phyloP scores from a whole-genome alignment of 805 yeast genomes.

The Saccharomycopsis sp. region DNA sequence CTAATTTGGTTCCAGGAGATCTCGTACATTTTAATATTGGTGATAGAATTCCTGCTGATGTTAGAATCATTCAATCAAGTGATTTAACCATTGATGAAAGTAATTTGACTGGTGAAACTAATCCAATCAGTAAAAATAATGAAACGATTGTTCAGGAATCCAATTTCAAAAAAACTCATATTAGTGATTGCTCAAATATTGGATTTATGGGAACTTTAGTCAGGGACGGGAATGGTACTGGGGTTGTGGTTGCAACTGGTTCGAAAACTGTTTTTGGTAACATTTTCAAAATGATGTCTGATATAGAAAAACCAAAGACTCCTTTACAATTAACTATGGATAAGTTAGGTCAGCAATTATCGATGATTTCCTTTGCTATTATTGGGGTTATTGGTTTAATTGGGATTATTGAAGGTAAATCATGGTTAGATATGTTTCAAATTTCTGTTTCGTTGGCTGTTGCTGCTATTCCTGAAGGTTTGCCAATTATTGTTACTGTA shows the following conservation, averaged over 20 bases:
- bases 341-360: slow-evolving; percentile 82
- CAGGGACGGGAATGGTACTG: slow-evolving; percentile 90
- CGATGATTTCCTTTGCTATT: slow-evolving; percentile 71
- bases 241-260: slow-evolving; percentile 88
- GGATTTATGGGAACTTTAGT: slow-evolving; percentile 98
- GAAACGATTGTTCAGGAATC: slow-evolving; percentile 20
- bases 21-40: slow-evolving; percentile 83
- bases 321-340: slow-evolving; percentile 96
- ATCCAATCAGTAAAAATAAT: slow-evolving; percentile 63
- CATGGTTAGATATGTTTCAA: slow-evolving; percentile 97
- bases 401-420: slow-evolving; percentile 85
- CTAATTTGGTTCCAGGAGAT: slow-evolving; percentile 91
- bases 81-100: slow-evolving; percentile 86
- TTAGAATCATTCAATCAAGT: slow-evolving; percentile 67
- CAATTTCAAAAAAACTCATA: slow-evolving; percentile 18
- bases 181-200: slow-evolving; percentile 56
- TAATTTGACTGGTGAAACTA: slow-evolving; percentile 90
- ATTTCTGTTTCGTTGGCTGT: slow-evolving; percentile 96
- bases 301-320: slow-evolving; percentile 94
- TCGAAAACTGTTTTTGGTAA: slow-evolving; percentile 85
- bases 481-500: slow-evolving; percentile 96
- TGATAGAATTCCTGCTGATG: slow-evolving; percentile 94
- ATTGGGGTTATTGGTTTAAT: slow-evolving; percentile 87
- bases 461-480: slow-evolving; percentile 98
- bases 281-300: slow-evolving; percentile 91